Base-by-base conservation (phyloP, 352 stramenopile genomes). In the Vaucheria bursata region DNA sequence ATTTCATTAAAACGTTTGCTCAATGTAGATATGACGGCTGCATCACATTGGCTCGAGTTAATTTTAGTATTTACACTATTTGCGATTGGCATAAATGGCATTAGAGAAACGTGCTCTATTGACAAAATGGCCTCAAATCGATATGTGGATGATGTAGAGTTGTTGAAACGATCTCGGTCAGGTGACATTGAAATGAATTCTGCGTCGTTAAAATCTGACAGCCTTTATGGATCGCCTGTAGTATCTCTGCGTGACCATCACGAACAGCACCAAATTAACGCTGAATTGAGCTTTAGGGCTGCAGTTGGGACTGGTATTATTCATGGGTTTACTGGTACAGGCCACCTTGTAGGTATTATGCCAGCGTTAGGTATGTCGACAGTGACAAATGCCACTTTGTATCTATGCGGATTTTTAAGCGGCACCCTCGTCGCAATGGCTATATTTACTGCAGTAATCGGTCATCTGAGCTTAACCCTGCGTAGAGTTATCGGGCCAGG, bases 361-460 rank as follows among this genome's bases (percentile, higher is more conserved):
- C 59, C 59, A 38, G 59, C 59, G 18, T 38, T 69, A 29, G 18
- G 59, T 29, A 69, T 69, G 59, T 8, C 59, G 4, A 18, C 29
- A 34, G 59, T 29, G 6, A 29, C 4, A 38, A 29, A 29, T 38
- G 59, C 59, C 4, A 29, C 59, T 18, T 18, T 69, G 59, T 69
- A 69, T 69, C 59, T 69, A 8, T 4, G 29, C 29, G 59, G 59
- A 4, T 69, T 69, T 29, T 69, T 6, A 6, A 8, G 29, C 8
- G 59, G 59, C 29, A 69, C 59, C 6, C 59, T 69, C 18, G 59
- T 69, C 4, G 59, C 59, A 38, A 69, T 69, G 59, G 59, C 59
- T 34, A 29, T 4, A 4, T 69, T 69, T 38, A 69, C 59, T 18
- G 59, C 59, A 8, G 34, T 29, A 38, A 29, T 69, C 18, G 59